A percentile compares a stretch with the other conserved stretches of the same genome.
phyloP scores from a whole-genome alignment of 768 basidiomycete species.

The Mycena indigotica region DNA sequence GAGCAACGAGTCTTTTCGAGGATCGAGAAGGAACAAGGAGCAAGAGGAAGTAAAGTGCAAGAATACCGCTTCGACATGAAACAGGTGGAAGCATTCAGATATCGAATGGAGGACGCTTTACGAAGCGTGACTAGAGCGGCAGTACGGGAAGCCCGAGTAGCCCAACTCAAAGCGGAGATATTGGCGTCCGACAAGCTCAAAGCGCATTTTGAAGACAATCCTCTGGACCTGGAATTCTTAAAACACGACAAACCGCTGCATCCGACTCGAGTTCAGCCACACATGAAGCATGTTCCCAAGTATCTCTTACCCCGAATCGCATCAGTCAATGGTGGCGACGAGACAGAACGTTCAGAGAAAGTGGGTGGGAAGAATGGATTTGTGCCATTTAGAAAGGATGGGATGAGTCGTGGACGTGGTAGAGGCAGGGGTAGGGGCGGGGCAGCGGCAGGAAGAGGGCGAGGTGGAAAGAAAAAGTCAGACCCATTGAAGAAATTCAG shows the following conservation, averaged over 20 bases:
- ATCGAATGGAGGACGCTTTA: conserved; percentile 96
- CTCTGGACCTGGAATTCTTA: conserved; percentile 86
- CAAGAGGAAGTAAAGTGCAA: conserved; percentile 62
- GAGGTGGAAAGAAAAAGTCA: conserved; percentile 71
- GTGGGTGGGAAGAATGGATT: conserved; percentile 49
- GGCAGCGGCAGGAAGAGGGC: conserved; percentile 43
- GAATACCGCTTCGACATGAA: conserved; percentile 95
- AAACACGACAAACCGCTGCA: conserved; percentile 94
- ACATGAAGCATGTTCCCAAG: conserved; percentile 94
- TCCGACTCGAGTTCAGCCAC: conserved; percentile 84
- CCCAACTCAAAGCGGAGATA: conserved; percentile 91
- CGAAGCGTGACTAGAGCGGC: conserved; percentile 83
- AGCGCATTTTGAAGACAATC: conserved; percentile 98
- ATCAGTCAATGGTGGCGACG: conserved; percentile 49
- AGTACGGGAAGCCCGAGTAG: conserved; percentile 88
- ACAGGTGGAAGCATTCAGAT: conserved; percentile 96
- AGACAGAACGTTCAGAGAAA: conserved; percentile 24
- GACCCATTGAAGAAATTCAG: conserved; percentile 81
- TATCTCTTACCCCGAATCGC: conserved; percentile 88
- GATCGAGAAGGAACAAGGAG: conserved; percentile 77
- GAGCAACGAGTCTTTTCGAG: conserved; percentile 79
- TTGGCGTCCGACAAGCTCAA: conserved; percentile 96
- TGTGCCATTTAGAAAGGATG: conserved; percentile 72
- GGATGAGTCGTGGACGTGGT: conserved; percentile 53
- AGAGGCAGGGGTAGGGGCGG: conserved; percentile 56